phyloP scores from a whole-genome alignment of 176 grass and related monocot species.

The Cymbopogon citratus region DNA sequence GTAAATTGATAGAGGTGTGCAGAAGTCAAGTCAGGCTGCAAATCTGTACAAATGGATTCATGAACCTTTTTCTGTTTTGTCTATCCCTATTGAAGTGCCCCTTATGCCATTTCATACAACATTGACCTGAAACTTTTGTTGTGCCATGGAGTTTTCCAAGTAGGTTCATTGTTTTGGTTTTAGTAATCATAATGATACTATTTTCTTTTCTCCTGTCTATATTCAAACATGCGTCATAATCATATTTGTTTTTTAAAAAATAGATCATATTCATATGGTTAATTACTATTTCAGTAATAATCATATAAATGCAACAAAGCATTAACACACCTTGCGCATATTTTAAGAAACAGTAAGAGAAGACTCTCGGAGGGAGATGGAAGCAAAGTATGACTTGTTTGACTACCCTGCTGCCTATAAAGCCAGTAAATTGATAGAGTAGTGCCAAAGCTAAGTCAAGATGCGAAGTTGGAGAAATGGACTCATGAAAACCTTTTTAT shows the following conservation, averaged over 20 bases:
- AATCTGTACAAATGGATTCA: not conserved
- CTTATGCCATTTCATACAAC: not conserved
- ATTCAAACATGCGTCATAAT: not conserved
- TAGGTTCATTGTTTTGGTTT: not conserved
- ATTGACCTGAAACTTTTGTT: not conserved
- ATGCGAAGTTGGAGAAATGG: not conserved
- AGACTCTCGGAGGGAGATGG: not conserved
- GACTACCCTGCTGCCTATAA: not conserved
- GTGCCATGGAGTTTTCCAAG: not conserved
- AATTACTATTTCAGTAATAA: not conserved
- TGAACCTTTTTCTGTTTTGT: not conserved
- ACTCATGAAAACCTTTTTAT: not conserved
- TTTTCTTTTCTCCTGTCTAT: not conserved
- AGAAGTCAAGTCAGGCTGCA: not conserved
- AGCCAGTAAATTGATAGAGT: not conserved
- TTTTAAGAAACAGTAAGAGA: not conserved
- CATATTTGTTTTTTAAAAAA: too few species aligned
- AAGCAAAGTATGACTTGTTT: not conserved
- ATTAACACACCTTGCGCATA: not conserved
- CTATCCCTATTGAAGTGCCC: not conserved
- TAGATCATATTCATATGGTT: not conserved
- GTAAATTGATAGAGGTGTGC: not conserved
- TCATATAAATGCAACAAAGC: not conserved
- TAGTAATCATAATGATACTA: not conserved
- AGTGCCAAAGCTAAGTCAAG: not conserved